Percentiles rank a stretch among this genome's conserved stretches.
These are phyloP conservation scores for Diutina rugosa DNA, from an alignment of 1,139 yeast species.

Conservation along the genomic window DNA sequence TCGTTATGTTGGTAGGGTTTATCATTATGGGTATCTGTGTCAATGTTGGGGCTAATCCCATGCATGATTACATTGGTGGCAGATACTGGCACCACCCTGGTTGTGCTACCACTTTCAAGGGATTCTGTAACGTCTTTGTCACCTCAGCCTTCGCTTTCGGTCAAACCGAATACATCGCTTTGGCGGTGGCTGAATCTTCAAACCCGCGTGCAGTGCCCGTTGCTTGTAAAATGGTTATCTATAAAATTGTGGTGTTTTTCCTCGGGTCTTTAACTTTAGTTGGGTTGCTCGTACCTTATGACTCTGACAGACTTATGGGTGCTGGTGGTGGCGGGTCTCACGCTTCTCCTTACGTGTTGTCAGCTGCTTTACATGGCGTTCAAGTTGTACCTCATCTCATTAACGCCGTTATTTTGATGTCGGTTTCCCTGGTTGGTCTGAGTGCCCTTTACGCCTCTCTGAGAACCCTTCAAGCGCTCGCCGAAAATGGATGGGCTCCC, in stretches of 20 bases:
- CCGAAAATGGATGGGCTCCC: constrained; percentile 33
- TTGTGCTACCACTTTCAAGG: constrained; percentile 23
- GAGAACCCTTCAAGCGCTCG: constrained; percentile 29
- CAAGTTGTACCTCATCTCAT: constrained; percentile 28
- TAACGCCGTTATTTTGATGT: constrained; percentile 29
- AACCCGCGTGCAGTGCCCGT: constrained; percentile 33
- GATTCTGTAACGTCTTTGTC: constrained; percentile 31
- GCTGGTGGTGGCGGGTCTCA: constrained; percentile 24
- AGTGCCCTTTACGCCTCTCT: constrained; percentile 32
- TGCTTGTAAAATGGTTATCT: constrained; percentile 30
- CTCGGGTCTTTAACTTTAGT: constrained; percentile 30
- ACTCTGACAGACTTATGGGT: constrained; percentile 26
- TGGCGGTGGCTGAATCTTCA: constrained; percentile 35
- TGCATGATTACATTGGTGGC: constrained; percentile 11
- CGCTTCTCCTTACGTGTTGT: constrained; percentile 32
- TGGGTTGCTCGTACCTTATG: constrained; percentile 31
- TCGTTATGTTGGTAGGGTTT: constrained; percentile 30
- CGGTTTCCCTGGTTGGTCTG: constrained; percentile 33
- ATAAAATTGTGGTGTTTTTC: constrained; percentile 24
- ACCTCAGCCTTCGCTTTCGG: constrained; percentile 32
- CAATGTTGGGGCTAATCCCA: constrained; percentile 32
- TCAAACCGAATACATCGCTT: constrained; percentile 27
- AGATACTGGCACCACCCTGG: constrained; percentile 49
- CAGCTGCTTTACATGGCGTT: constrained; percentile 27
- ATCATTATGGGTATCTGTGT: constrained; percentile 25